These are phyloP conservation scores for Tylopilus subfusipes DNA, from an alignment of 768 basidiomycete species.

Conservation along the genomic window DNA sequence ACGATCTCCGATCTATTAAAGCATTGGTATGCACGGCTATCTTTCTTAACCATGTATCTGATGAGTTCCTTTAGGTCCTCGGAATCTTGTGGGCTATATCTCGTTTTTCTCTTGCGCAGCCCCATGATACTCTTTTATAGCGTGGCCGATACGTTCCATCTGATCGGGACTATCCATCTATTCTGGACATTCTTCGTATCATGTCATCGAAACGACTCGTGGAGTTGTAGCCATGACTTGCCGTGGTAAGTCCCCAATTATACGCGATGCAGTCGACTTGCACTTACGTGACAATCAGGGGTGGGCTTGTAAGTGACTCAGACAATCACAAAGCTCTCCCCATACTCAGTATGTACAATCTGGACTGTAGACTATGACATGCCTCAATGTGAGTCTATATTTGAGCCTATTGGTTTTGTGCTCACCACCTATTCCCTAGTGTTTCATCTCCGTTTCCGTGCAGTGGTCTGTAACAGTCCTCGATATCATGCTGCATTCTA, in stretches of 20 bases:
- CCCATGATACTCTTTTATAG: background rate
- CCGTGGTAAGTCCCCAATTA: background rate
- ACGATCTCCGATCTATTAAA: background rate
- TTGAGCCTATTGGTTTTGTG: background rate
- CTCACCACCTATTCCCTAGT: background rate
- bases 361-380: background rate
- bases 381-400: background rate
- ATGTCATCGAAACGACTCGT: background rate
- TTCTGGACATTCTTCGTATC: constrained; percentile 7
- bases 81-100: background rate
- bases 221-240: background rate
- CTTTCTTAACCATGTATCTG: background rate
- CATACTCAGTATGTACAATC: background rate
- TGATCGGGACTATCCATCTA: constrained; percentile 1
- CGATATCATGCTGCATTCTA: background rate
- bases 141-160: constrained; percentile 3
- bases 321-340: background rate
- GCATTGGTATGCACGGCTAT: background rate
- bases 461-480: constrained; percentile 4
- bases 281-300: background rate
- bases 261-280: background rate
- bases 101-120: background rate
- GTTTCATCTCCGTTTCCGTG: background rate
- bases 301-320: constrained; percentile 7
- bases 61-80: background rate